Conservation (phyloP, 1,284 basidiomycete genomes). For the Pulveroboletus sp. region DNA sequence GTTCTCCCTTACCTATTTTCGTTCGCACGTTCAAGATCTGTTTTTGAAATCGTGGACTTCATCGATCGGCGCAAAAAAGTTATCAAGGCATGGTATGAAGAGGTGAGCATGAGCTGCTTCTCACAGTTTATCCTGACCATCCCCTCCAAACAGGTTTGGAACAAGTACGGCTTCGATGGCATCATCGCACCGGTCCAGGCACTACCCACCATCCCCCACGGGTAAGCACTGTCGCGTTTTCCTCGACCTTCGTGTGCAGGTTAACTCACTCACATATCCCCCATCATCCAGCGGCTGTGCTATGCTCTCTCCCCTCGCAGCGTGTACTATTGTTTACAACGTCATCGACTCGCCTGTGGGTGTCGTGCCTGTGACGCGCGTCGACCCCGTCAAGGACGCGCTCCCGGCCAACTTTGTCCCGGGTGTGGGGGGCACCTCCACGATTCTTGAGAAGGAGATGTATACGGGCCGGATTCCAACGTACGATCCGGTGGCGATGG, state of each 20-base stretch:
- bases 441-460: constrained; percentile 58
- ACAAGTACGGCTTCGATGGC: constrained; percentile 66
- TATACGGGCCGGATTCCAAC: constrained; percentile 51
- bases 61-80: constrained; percentile 55
- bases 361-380: constrained; percentile 77
- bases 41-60: constrained; percentile 55
- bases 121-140: too few relatives aligned
- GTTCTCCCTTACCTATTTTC: constrained; percentile 52
- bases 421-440: constrained; percentile 48
- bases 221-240: constrained; percentile 45
- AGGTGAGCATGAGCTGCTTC: constrained; percentile 48
- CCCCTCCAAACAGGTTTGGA: constrained; percentile 67
- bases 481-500: constrained; percentile 74
- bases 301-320: constrained; percentile 54
- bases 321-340: constrained; percentile 64
- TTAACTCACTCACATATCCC: too few relatives aligned
- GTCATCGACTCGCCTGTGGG: constrained; percentile 79
- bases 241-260: background rate
- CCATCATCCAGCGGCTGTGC: constrained; percentile 48
- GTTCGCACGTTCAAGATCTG: constrained; percentile 51
- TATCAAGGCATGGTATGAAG: constrained; percentile 52
- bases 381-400: constrained; percentile 64
- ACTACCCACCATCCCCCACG: constrained; percentile 71
- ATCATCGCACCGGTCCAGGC: constrained; percentile 78
- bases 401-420: constrained; percentile 60